phyloP scores from a whole-genome alignment of 345 rosid genomes.

The Anacardium occidentale region DNA sequence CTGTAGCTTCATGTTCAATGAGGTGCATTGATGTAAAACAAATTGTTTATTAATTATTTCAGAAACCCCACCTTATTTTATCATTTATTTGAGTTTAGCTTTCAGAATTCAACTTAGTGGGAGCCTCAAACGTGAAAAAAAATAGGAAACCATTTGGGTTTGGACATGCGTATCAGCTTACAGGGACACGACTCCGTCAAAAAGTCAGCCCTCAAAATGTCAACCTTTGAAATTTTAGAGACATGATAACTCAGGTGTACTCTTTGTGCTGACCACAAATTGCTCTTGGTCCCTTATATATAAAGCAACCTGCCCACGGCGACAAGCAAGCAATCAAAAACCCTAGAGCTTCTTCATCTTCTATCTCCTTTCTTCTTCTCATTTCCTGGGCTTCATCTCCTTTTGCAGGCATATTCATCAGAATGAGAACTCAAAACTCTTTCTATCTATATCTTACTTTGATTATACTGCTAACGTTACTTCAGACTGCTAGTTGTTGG shows the following conservation, averaged over 20 bases:
- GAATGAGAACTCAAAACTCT: slow-evolving; percentile 25
- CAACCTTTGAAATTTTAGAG: not conserved
- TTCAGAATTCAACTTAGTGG: too few species aligned
- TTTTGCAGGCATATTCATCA: not conserved
- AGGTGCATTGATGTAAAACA: too few species aligned
- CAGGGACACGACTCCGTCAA: not conserved
- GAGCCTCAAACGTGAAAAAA: too few species aligned
- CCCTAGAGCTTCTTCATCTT: not conserved
- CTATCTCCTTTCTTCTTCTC: too few species aligned
- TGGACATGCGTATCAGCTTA: too few species aligned
- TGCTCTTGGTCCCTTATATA: slow-evolving; percentile 14
- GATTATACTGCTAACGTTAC: slow-evolving; percentile 25
- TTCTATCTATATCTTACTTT: slow-evolving; percentile 11
- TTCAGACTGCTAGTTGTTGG: slow-evolving; percentile 26
- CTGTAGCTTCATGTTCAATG: not conserved
- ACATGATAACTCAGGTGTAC: not conserved
- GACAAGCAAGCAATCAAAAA: slow-evolving; percentile 2
- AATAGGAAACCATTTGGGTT: too few species aligned
- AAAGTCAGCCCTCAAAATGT: not conserved
- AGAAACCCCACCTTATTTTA: too few species aligned
- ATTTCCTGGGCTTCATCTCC: not conserved
- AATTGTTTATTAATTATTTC: too few species aligned
- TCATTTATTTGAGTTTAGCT: too few species aligned
- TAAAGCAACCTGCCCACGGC: not conserved
- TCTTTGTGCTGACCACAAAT: not conserved